phyloP scores from a whole-genome alignment of 2,329 filamentous ascomycete genomes.

The Fusarium graminum region DNA sequence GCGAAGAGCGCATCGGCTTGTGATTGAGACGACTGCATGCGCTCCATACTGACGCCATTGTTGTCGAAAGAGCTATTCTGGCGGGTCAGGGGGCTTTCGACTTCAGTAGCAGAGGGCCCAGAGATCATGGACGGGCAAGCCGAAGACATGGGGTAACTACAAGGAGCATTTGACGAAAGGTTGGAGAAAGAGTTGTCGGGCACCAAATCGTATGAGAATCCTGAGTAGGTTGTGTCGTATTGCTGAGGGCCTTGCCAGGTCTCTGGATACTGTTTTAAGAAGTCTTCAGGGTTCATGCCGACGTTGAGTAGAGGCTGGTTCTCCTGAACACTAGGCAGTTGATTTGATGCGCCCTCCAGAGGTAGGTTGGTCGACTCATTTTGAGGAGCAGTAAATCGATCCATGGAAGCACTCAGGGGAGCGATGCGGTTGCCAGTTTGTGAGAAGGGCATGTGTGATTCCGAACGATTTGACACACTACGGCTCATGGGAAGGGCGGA shows the following conservation, averaged over 20 bases:
- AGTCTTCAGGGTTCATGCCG: conserved; percentile 57
- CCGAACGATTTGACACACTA: conserved; percentile 58
- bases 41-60: conserved; percentile 54
- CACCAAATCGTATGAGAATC: conserved; percentile 31
- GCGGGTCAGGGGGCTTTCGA: conserved; percentile 57
- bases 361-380: conserved; percentile 51
- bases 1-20: conserved; percentile 46
- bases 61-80: conserved; percentile 58
- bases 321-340: conserved; percentile 56
- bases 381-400: conserved; percentile 51
- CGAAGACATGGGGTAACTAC: conserved; percentile 52
- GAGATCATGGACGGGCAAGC: conserved; percentile 61
- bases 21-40: conserved; percentile 56
- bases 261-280: conserved; percentile 52
- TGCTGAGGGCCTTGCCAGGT: conserved; percentile 40
- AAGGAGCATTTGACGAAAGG: conserved; percentile 39
- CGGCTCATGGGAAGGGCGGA: conserved; percentile 60
- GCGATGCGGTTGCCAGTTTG: conserved; percentile 53
- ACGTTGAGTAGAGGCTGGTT: conserved; percentile 49
- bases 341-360: conserved; percentile 43
- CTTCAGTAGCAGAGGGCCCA: conserved; percentile 56
- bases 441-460: conserved; percentile 57
- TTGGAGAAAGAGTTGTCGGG: conserved; percentile 36
- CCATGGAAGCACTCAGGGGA: conserved; percentile 47
- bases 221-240: conserved; percentile 37